Evolutionary conservation across 2,329 filamentous ascomycete species (phyloP), one percentile per base, ranked within the genome.

Genomic region (Talaromyces sp.): DNA sequence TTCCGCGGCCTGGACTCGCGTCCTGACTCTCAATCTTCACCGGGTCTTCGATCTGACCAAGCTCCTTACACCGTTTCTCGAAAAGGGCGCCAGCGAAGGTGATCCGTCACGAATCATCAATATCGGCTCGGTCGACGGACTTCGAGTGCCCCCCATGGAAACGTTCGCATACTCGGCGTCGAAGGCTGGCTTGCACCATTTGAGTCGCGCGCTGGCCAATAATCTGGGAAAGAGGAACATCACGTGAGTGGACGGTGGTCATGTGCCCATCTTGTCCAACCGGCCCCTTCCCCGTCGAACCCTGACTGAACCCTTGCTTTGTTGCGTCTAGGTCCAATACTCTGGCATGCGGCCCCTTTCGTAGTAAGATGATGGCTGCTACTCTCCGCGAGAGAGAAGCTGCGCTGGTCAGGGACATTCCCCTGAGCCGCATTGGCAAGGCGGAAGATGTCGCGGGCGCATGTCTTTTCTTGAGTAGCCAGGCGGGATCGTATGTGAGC

Each of bases 401-500:
- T 44, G 74, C 75, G 1, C 75, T 86, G 21, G 76, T 80, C 48
- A 77, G 75, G 0, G 82, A 86, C 3, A 86, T 89, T 64, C 89
- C 89, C 9, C 70, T 91, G 67, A 83, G 84, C 0, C 78, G 89
- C 35, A 89, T 91, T 68, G 89, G 89, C 0, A 82, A 77, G 18
- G 83, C 87, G 0, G 77, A 87, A 71, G 89, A 92, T 73, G 86
- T 90, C 3, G 88, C 88, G 0, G 89, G 89, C 0, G 82, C 88
- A 11, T 90, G 88, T 71, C 75, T 92, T 62, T 92, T 88, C 75
- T 74, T 92, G 71, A 81, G 83, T 42, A 89, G 87, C 69, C 79
- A 83, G 61, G 89, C 89, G 1, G 89, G 89, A 3, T 79, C 83
- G 1, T 89, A 82, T 72, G 80, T 88, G 39, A 90, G 88, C 66